These are phyloP conservation scores for Penicillium sp. DNA, from an alignment of 2,329 filamentous ascomycete species.

Conservation along the genomic window DNA sequence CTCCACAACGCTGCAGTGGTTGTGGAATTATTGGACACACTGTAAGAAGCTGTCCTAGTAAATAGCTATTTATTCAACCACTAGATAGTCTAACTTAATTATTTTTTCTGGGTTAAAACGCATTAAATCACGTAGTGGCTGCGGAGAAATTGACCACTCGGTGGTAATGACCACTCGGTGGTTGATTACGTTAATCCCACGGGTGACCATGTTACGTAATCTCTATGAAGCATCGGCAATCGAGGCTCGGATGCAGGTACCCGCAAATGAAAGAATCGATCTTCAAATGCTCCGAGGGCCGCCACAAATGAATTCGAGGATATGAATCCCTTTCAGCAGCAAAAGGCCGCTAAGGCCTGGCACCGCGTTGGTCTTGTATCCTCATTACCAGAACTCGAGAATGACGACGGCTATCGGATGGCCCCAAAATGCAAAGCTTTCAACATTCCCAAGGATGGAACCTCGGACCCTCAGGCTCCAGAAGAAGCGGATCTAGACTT, in stretches of 20 bases:
- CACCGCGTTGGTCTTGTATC: slow-evolving; percentile 56
- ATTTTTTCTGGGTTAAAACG: too few relatives aligned
- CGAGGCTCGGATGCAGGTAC: not conserved
- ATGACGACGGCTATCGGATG: slow-evolving; percentile 36
- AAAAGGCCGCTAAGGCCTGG: slow-evolving; percentile 44
- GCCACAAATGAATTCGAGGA: not conserved
- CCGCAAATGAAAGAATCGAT: not conserved
- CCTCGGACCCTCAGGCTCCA: slow-evolving; percentile 24
- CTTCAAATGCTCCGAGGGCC: not conserved
- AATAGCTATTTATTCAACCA: too few relatives aligned
- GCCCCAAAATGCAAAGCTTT: slow-evolving; percentile 62
- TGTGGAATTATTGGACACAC: too few relatives aligned
- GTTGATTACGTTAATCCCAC: too few relatives aligned
- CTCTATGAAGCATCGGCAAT: not conserved
- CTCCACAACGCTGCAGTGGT: too few relatives aligned
- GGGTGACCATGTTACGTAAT: not conserved
- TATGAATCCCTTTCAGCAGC: slow-evolving; percentile 25
- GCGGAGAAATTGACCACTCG: too few relatives aligned
- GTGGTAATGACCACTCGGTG: too few relatives aligned
- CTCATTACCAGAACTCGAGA: slow-evolving; percentile 54
- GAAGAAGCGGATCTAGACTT: slow-evolving; percentile 31
- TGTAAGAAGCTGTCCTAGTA: too few relatives aligned
- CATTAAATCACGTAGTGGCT: too few relatives aligned
- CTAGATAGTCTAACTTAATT: too few relatives aligned
- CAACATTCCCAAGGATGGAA: slow-evolving; percentile 44